phyloP scores from a whole-genome alignment of 2,329 filamentous ascomycete genomes.

The Xylaria sp. region DNA sequence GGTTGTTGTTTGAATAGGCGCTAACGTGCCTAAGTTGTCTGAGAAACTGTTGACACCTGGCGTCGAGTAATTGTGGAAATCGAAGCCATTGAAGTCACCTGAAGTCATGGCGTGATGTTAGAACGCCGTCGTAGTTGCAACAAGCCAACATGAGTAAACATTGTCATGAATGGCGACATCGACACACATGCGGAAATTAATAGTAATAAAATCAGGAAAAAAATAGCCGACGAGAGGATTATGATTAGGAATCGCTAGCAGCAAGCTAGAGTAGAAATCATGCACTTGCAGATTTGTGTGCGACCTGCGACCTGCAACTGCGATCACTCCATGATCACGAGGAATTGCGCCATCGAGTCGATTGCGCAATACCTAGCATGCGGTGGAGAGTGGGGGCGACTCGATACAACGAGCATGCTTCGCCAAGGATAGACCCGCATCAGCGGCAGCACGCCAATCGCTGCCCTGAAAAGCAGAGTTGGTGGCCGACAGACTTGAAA shows the following conservation, averaged over 20 bases:
- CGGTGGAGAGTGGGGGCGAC: conserved; percentile 26
- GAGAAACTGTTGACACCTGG: conserved; percentile 43
- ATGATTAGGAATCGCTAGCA: conserved; percentile 22
- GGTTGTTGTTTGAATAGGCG: conserved; percentile 49
- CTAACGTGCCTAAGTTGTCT: conserved; percentile 39
- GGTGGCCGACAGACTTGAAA: conserved; percentile 1
- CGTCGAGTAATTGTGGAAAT: conserved; percentile 50
- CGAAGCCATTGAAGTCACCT: conserved; percentile 55
- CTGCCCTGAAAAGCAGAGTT: neutral
- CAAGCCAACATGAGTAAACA: conserved; percentile 22
- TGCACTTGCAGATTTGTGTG: conserved; percentile 15
- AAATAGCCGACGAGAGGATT: conserved; percentile 19
- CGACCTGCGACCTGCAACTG: conserved; percentile 12
- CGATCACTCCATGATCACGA: conserved; percentile 46
- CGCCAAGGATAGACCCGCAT: conserved; percentile 20
- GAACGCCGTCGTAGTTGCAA: conserved; percentile 28
- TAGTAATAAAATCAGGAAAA: conserved; percentile 7
- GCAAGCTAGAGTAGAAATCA: conserved; percentile 23
- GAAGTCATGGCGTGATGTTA: conserved; percentile 46
- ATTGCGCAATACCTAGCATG: conserved; percentile 31
- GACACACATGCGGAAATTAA: conserved; percentile 7
- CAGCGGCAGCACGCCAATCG: conserved; percentile 22
- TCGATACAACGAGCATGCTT: conserved; percentile 16
- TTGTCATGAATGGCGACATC: conserved; percentile 29
- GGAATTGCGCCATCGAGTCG: conserved; percentile 55